Percentiles rank a stretch among this genome's conserved stretches.
phyloP scores from a whole-genome alignment of 148 eudicot species.

The Drosera capensis region DNA sequence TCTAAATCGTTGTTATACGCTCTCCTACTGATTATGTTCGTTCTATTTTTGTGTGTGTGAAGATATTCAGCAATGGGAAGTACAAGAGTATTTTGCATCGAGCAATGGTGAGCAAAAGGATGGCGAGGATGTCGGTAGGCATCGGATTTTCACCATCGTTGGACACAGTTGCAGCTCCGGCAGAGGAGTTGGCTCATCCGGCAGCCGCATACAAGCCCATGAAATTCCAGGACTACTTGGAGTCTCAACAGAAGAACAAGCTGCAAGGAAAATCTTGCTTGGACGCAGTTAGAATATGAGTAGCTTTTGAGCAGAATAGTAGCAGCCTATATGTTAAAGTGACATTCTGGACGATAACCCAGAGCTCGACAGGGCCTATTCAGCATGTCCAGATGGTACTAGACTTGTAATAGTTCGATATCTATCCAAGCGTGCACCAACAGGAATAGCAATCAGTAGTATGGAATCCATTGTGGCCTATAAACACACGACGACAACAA shows the following conservation, averaged over 20 bases:
- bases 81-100: constrained; percentile 19
- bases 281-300: constrained; percentile 3
- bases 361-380: too few relatives aligned
- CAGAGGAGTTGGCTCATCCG: background rate
- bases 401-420: too few relatives aligned
- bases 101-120: constrained; percentile 15
- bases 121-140: constrained; percentile 11
- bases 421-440: too few relatives aligned
- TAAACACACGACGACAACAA: too few relatives aligned
- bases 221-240: constrained; percentile 4
- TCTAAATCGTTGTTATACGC: too few relatives aligned
- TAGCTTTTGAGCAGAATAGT: too few relatives aligned
- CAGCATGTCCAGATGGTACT: too few relatives aligned
- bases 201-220: constrained; percentile 4
- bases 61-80: constrained; percentile 22
- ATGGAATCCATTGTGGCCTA: too few relatives aligned
- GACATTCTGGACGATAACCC: too few relatives aligned
- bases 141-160: constrained; percentile 7
- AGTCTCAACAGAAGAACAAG: constrained; percentile 6
- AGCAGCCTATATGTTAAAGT: too few relatives aligned
- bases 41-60: background rate
- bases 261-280: constrained; percentile 4
- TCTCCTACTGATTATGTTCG: too few relatives aligned
- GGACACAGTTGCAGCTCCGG: constrained; percentile 5
- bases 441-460: too few relatives aligned